phyloP scores from a whole-genome alignment of 2,329 filamentous ascomycete genomes.

The Lasiodiplodia citricola region DNA sequence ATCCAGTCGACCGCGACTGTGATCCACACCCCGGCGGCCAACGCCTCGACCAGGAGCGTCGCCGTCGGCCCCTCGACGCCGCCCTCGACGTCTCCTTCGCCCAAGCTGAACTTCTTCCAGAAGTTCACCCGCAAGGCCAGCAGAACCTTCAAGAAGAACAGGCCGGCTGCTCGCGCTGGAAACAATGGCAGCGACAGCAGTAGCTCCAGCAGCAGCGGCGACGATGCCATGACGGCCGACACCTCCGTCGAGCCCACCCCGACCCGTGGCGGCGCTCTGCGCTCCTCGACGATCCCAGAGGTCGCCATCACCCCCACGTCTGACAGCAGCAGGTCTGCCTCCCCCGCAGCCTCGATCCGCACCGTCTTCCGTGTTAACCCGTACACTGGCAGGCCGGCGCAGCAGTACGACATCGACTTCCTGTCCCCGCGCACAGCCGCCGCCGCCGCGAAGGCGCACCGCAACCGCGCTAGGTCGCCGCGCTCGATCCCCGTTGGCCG shows the following conservation, averaged over 20 bases:
- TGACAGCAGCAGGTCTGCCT: not conserved
- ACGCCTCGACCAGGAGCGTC: too few species aligned
- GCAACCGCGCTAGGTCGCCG: not conserved
- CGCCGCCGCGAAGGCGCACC: too few species aligned
- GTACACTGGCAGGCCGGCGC: not conserved
- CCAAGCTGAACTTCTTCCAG: too few species aligned
- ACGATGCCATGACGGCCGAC: not conserved
- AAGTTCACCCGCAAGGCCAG: too few species aligned
- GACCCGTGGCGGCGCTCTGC: not conserved
- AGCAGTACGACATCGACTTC: not conserved
- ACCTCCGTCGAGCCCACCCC: not conserved
- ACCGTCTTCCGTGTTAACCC: conserved; percentile 7
- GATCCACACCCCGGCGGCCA: too few species aligned
- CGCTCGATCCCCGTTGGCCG: not conserved
- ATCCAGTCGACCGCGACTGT: too few species aligned
- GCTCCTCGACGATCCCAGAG: not conserved
- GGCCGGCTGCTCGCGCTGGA: too few species aligned
- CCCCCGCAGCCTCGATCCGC: conserved; percentile 1
- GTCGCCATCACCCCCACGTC: not conserved
- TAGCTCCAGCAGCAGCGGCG: not conserved
- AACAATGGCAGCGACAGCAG: too few species aligned
- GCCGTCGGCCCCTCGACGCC: too few species aligned
- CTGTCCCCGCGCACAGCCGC: not conserved
- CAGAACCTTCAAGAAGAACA: too few species aligned
- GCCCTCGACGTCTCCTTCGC: too few species aligned